phyloP scores from a whole-genome alignment of 768 basidiomycete species.

The Lactarius pseudohatsudake region DNA sequence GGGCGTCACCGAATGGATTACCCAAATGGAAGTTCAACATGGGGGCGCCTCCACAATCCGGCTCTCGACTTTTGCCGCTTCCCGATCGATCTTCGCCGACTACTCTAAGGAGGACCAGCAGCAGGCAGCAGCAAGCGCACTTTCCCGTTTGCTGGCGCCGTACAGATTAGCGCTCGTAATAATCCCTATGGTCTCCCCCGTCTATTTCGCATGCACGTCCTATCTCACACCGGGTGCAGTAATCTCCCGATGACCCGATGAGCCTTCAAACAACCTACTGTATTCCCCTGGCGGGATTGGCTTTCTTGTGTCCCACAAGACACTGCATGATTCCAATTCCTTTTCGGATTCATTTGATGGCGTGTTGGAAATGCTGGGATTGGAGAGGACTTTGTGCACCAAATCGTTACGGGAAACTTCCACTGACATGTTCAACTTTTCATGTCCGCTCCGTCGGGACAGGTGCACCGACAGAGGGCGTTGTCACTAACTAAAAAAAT shows the following conservation, averaged over 20 bases:
- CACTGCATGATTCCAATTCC: too few relatives aligned
- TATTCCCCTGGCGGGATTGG: background rate
- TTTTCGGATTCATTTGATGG: too few relatives aligned
- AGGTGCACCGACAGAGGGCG: background rate
- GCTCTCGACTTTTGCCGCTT: background rate
- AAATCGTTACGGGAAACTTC: background rate
- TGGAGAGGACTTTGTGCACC: background rate
- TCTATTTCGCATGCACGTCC: background rate
- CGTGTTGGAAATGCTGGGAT: too few relatives aligned
- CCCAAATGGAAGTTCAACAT: background rate
- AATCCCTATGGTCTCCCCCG: too few relatives aligned
- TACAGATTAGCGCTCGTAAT: too few relatives aligned
- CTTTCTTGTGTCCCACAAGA: background rate
- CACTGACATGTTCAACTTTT: background rate
- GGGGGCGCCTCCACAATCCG: background rate
- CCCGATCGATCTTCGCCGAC: background rate
- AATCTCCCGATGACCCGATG: background rate
- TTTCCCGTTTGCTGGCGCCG: background rate
- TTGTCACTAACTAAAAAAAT: constrained; percentile 1
- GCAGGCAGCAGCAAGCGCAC: background rate
- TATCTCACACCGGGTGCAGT: background rate
- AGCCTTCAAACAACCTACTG: background rate
- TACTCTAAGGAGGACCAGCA: background rate
- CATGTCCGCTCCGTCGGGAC: background rate
- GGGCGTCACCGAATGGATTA: background rate